Base-by-base conservation (phyloP, 352 stramenopile genomes). In the Thalassiosira tumida region DNA sequence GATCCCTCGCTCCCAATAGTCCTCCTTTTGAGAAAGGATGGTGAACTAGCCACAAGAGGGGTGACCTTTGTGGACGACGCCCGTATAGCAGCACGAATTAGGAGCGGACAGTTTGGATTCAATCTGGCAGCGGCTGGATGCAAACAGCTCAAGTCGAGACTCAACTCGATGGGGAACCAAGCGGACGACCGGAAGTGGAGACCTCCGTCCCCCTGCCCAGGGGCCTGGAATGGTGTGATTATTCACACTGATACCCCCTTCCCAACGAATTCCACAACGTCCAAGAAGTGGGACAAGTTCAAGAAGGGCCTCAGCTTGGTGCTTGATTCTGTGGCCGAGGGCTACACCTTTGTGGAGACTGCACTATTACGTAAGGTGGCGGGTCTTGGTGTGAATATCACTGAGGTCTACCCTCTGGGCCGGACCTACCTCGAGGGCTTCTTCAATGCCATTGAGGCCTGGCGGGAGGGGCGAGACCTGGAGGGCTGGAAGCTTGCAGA, bases 391-490 rank as follows among this genome's bases (percentile, higher is more conserved):
- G 75, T 89, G 29, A 81, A 89, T 24, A 40, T 89, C 3, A 84
- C 72, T 17, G 73, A 89, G 33, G 43, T 78, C 2, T 84, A 89
- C 76, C 1, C 51, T 1, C 14, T 43, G 1, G 64, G 65, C 31
- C n/a, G 72, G 0, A 37, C 47, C 24, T 89, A 77, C 37, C 37
- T 89, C 1, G 78, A 84, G 38, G 74, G 74, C 1, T 84, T 89
- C 74, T 89, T 89, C 29, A 83, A 65, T 26, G 54, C 82, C 0
- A 2, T 88, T 29, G 82, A 88, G n/a, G 54, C 82, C 5, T 83
- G 54, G 26, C 35, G 72, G 5, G 4, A 26, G 0, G 70, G 65
- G 4, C n/a, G 82, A 41, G 74, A 88, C 31, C 6, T 83, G 26
- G 72, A 88, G 59, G 82, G 82, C 0, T 88, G 82, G 82, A 1